phyloP scores from a whole-genome alignment of 1,284 basidiomycete genomes.

The Omphalotus olearius region DNA sequence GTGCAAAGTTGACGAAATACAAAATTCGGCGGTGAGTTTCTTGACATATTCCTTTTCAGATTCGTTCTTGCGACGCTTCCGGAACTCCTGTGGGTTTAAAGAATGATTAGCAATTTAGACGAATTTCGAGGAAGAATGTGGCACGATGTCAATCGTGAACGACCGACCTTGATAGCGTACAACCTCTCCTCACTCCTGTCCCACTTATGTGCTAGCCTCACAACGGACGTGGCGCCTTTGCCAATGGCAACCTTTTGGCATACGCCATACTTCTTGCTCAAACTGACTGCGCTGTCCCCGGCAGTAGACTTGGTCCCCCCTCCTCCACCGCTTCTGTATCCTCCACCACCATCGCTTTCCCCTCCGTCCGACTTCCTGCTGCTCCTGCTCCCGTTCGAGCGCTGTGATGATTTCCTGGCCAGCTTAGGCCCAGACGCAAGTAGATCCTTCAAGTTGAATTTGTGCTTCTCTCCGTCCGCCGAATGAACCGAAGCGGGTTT shows the following conservation, averaged over 20 bases:
- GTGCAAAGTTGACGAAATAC: slow-evolving; percentile 96
- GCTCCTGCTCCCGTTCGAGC: slow-evolving; percentile 62
- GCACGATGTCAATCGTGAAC: slow-evolving; percentile 3
- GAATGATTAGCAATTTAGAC: too few species aligned
- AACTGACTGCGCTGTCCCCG: slow-evolving; percentile 58
- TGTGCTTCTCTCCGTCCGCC: slow-evolving; percentile 53
- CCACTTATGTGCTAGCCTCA: slow-evolving; percentile 97
- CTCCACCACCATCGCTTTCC: slow-evolving; percentile 33
- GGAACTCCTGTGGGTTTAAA: slow-evolving; percentile 72
- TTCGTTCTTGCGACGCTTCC: slow-evolving; percentile 97
- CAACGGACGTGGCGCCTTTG: slow-evolving; percentile 96
- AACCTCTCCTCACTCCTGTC: slow-evolving; percentile 95
- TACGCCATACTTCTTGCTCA: slow-evolving; percentile 93
- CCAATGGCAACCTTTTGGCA: slow-evolving; percentile 97
- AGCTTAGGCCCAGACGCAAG: slow-evolving; percentile 70
- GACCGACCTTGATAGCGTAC: slow-evolving; percentile 92
- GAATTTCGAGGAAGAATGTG: slow-evolving; percentile 1
- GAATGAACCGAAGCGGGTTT: slow-evolving; percentile 52
- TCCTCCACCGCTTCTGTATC: slow-evolving; percentile 16
- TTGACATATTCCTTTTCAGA: slow-evolving; percentile 99
- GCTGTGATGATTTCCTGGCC: slow-evolving; percentile 63
- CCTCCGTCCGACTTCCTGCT: slow-evolving; percentile 69
- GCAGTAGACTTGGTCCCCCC: slow-evolving; percentile 45
- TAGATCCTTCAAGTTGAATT: slow-evolving; percentile 83
- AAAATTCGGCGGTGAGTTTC: slow-evolving; percentile 99